A percentile compares a stretch with the other conserved stretches of the same genome.
Conservation (phyloP, 192 early-diverging fungal species). For the Linderina pennispora region DNA sequence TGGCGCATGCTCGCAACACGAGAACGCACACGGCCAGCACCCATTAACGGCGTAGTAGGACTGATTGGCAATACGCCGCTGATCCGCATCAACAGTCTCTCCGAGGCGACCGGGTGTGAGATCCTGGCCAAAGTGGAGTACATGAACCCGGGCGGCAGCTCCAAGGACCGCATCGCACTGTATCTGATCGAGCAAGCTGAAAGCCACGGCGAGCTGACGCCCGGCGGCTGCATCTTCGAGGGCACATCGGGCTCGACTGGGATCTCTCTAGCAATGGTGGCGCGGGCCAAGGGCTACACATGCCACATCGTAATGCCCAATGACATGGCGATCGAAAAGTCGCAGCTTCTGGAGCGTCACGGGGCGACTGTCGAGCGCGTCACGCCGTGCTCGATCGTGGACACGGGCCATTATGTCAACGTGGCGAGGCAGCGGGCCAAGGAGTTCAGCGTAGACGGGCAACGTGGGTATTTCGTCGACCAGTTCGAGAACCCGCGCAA, state of each 20-base stretch:
- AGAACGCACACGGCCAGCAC: too few species aligned
- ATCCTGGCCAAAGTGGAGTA: constrained; percentile 79
- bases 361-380: constrained; percentile 91
- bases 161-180: constrained; percentile 92
- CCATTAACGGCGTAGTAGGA: constrained; percentile 74
- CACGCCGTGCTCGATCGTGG: constrained; percentile 83
- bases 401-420: constrained; percentile 89
- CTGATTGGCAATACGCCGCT: constrained; percentile 92
- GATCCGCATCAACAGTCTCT: constrained; percentile 77
- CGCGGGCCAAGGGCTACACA: constrained; percentile 81
- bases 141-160: constrained; percentile 84
- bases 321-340: constrained; percentile 89
- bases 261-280: constrained; percentile 89
- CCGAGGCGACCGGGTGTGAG: constrained; percentile 85
- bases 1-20: too few species aligned
- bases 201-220: constrained; percentile 54
- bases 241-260: constrained; percentile 96
- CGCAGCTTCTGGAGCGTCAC: constrained; percentile 70
- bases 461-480: constrained; percentile 74
- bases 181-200: constrained; percentile 81
- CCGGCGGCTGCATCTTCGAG: constrained; percentile 82
- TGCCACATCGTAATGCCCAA: constrained; percentile 97
- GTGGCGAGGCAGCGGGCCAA: constrained; percentile 71
- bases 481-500: constrained; percentile 95
- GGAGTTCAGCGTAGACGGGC: constrained; percentile 44